Percentiles rank a stretch among this genome's conserved stretches.
Evolutionary conservation across 116 monocot genomes (phyloP).

Genomic region (Dioscorea cayenensis): DNA sequence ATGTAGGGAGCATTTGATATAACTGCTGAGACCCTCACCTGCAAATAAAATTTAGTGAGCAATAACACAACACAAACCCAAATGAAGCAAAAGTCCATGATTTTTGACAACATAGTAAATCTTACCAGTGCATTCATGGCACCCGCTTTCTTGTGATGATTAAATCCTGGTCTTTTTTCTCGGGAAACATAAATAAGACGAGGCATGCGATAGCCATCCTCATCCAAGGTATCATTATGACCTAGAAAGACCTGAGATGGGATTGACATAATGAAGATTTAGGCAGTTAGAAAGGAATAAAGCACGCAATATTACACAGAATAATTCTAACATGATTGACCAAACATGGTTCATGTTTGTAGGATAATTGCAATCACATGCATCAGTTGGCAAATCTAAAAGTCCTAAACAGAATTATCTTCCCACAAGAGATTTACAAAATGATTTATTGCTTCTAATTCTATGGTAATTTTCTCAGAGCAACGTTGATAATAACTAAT

Average conservation of each 20-base stretch:
- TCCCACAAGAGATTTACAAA: background rate
- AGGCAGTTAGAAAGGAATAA: background rate
- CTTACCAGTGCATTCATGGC: constrained; percentile 85
- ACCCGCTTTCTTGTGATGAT: constrained; percentile 85
- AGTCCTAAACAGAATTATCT: background rate
- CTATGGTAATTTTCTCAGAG: background rate
- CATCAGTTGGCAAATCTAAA: background rate
- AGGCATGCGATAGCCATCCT: constrained; percentile 32
- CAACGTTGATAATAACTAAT: too few species aligned
- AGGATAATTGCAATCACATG: background rate
- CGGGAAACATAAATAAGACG: constrained; percentile 68
- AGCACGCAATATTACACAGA: background rate
- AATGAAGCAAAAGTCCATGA: background rate
- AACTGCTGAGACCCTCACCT: constrained; percentile 57
- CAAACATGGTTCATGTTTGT: background rate
- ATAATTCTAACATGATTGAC: background rate
- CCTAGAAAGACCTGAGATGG: constrained; percentile 43
- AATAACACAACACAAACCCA: background rate
- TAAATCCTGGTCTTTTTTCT: constrained; percentile 67
- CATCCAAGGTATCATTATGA: constrained; percentile 17
- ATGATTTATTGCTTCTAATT: background rate
- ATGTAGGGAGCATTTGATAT: constrained; percentile 60
- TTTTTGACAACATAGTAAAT: background rate
- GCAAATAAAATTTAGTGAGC: background rate
- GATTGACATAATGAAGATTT: background rate